Evolutionary conservation across 768 basidiomycete genomes (phyloP).

Genomic region (Leccinum disarticulatum): DNA sequence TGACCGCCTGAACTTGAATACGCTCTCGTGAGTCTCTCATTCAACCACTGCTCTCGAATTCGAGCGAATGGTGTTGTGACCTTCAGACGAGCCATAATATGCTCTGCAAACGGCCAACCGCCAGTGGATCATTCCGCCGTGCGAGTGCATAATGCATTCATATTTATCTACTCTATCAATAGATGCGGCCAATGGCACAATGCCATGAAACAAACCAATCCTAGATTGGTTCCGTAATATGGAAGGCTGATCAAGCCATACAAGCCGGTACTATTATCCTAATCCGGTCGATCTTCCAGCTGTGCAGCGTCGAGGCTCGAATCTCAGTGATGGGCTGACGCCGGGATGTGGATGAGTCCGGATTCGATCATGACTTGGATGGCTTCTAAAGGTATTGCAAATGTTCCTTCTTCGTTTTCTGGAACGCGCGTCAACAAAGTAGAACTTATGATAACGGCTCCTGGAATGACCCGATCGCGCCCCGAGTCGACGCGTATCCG

Average conservation of each 20-base stretch:
- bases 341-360: background rate
- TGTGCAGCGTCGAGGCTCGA: background rate
- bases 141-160: background rate
- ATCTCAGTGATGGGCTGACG: background rate
- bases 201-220: background rate
- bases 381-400: background rate
- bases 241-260: background rate
- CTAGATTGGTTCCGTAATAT: background rate
- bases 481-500: background rate
- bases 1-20: background rate
- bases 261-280: background rate
- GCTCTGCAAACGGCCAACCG: background rate
- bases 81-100: background rate
- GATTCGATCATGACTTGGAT: slow-evolving; percentile 1
- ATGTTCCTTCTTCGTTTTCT: background rate
- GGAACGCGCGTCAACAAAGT: background rate
- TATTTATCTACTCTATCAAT: background rate
- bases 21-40: background rate
- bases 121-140: background rate
- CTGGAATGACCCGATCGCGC: background rate
- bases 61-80: background rate
- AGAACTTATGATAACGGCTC: background rate
- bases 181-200: background rate
- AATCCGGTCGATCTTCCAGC: background rate
- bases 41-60: too few species aligned